Evolutionary conservation across 2,329 filamentous ascomycete genomes (phyloP), one percentile per base, ranked within the genome.

Genomic region (Nigrospora oryzae): DNA sequence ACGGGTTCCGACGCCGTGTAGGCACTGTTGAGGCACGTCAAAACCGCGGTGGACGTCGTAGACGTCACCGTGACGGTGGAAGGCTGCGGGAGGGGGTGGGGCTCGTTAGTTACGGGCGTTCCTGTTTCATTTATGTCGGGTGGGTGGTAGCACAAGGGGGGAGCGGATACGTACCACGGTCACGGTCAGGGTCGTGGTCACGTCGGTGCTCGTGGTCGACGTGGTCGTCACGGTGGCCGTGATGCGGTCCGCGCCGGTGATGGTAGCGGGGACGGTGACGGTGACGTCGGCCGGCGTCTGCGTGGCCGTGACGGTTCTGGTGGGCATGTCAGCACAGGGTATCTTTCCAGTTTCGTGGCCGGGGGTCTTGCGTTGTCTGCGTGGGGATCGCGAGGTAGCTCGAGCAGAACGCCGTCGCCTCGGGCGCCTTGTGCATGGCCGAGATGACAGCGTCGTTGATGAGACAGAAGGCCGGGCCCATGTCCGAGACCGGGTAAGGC

Each of bases 331-430:
- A 31, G 12, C 28, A 10, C 23, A 14, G 1, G 19, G 23, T 28
- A 7, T 28, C 7, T 28, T 28, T 6, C 23, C 23, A 7, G 23
- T 43, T 6, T 10, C 36, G 36, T 11, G 6, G 11, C 11, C 12
- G 17, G 23, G 23, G 34, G n/a, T 5, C 42, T 38, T 31, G 38
- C 42, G 19, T 39, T 13, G 36, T 44, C 34, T 35, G 14, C 2
- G 36, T 34, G 13, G 42, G 43, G 15, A 42, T 43, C 6, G 42
- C 38, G 12, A 47, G 42, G 19, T 42, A 47, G 36, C 46, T 40
- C 8, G 47, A 49, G 32, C 47, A 49, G 42, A 44, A 49, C 4
- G 45, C 41, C 10, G 42, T 49, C 31, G 42, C 47, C 8, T 34
- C 30, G 11, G 34, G 15, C 16, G 47, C 45, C 14, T 42, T 42